phyloP scores from a whole-genome alignment of 495 filamentous ascomycete species.

The Penicillium pulvis region DNA sequence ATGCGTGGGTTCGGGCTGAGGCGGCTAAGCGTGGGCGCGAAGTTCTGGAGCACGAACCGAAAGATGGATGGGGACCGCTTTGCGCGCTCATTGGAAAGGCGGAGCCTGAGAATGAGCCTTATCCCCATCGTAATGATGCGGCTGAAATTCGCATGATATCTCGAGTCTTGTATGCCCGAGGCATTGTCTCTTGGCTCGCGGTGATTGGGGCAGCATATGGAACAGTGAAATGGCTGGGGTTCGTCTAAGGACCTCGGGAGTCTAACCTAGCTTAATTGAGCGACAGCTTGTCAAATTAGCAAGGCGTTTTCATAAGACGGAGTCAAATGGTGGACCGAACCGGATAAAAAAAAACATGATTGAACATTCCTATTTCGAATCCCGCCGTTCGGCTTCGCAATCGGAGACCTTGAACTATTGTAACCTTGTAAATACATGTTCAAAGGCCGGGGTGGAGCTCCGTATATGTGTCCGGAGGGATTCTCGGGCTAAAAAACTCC shows the following conservation, averaged over 20 bases:
- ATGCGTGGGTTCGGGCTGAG: constrained; percentile 14
- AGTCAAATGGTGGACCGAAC: neutral
- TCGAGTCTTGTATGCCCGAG: constrained; percentile 11
- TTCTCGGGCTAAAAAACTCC: neutral
- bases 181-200: constrained; percentile 12
- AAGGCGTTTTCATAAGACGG: neutral
- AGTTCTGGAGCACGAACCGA: constrained; percentile 31
- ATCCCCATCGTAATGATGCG: constrained; percentile 30
- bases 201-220: constrained; percentile 10
- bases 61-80: constrained; percentile 32
- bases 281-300: neutral
- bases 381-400: too few relatives aligned
- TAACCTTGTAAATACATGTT: too few relatives aligned
- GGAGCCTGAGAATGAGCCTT: constrained; percentile 19
- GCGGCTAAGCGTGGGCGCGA: constrained; percentile 14
- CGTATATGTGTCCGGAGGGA: neutral
- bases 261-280: neutral
- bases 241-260: neutral
- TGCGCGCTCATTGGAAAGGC: constrained; percentile 30
- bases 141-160: constrained; percentile 9
- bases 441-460: too few relatives aligned
- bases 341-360: neutral
- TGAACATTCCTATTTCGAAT: too few relatives aligned
- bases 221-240: neutral
- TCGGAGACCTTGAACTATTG: too few relatives aligned